These are phyloP conservation scores for Umbellularia californica DNA, from an alignment of 164 flowering plant species.

Conservation along the genomic window DNA sequence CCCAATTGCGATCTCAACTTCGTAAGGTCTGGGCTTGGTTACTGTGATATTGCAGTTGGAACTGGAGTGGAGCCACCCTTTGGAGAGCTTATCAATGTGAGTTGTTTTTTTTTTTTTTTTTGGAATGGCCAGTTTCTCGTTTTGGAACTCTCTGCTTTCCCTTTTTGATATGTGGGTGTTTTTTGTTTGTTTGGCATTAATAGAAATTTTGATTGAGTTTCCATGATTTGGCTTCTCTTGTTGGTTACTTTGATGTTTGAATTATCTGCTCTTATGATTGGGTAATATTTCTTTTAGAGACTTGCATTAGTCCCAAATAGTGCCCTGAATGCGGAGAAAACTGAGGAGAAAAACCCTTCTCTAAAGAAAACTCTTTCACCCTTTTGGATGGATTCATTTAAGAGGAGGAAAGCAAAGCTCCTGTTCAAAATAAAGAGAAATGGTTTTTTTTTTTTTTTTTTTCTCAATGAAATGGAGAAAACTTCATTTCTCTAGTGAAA, in stretches of 20 bases:
- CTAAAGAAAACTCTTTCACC: too few species aligned
- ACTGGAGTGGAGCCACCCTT: conserved; percentile 59
- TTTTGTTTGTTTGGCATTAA: neutral
- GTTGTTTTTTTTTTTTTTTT: conserved; percentile 9
- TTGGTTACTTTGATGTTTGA: neutral
- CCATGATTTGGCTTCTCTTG: neutral
- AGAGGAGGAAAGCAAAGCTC: too few species aligned
- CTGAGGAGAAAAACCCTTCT: too few species aligned
- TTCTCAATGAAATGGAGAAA: too few species aligned
- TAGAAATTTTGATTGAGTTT: neutral
- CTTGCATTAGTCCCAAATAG: too few species aligned
- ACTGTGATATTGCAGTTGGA: conserved; percentile 64
- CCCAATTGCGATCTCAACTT: conserved; percentile 67
- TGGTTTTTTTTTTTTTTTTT: too few species aligned
- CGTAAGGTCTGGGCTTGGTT: conserved; percentile 74
- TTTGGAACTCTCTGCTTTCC: too few species aligned
- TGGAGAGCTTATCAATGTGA: conserved; percentile 75
- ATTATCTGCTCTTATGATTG: neutral
- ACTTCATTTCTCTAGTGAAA: too few species aligned
- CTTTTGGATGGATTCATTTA: too few species aligned
- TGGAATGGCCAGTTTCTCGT: too few species aligned
- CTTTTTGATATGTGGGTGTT: neutral
- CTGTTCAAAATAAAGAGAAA: too few species aligned
- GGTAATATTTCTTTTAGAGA: neutral
- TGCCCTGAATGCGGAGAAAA: too few species aligned